phyloP scores from a whole-genome alignment of 129 eudicot genomes.

The Flaveria bidentis region DNA sequence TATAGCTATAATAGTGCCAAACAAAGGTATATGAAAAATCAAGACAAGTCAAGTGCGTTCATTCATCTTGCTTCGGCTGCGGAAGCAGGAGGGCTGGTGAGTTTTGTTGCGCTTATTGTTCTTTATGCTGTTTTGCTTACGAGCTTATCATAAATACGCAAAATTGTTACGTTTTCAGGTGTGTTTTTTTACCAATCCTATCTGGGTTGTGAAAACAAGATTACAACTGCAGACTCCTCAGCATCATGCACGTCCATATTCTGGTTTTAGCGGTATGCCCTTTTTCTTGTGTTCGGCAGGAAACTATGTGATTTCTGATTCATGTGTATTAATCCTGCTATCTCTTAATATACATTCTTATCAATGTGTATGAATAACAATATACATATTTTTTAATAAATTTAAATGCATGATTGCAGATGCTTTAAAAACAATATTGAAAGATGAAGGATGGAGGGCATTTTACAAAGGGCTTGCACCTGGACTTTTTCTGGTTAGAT shows the following conservation, averaged over 20 bases:
- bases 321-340: constrained; percentile 7
- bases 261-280: constrained; percentile 81
- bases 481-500: constrained; percentile 91
- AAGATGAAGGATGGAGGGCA: constrained; percentile 97
- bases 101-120: constrained; percentile 31
- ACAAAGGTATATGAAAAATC: constrained; percentile 68
- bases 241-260: constrained; percentile 60
- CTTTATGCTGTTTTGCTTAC: not conserved
- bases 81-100: constrained; percentile 97
- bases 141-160: not conserved
- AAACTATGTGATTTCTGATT: constrained; percentile 12
- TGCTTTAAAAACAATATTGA: constrained; percentile 89
- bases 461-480: constrained; percentile 92
- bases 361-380: not conserved
- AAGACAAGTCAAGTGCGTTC: constrained; percentile 56
- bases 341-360: not conserved
- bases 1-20: constrained; percentile 91
- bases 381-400: not conserved
- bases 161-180: constrained; percentile 53
- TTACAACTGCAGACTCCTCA: constrained; percentile 98
- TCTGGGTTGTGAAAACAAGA: constrained; percentile 99
- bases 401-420: constrained; percentile 42
- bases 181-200: constrained; percentile 84
- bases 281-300: constrained; percentile 16
- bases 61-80: constrained; percentile 98